Conservation (phyloP, 345 rosid genomes). For the Salix suchowensis region DNA sequence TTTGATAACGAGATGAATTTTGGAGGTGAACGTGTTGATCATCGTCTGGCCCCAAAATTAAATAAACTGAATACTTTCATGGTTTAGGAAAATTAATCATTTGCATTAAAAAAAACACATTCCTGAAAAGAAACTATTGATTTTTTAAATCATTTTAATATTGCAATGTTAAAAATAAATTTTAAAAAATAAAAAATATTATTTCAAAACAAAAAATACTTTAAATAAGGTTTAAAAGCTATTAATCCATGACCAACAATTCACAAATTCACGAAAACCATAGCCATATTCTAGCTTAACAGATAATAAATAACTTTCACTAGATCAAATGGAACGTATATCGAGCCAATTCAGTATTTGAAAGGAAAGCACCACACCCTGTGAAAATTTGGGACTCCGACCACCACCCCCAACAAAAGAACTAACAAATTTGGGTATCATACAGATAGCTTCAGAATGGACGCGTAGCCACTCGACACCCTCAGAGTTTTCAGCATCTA, state of each 20-base stretch:
- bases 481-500: background rate
- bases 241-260: background rate
- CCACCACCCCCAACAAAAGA: background rate
- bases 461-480: slow-evolving; percentile 9
- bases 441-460: background rate
- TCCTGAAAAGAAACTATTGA: too few relatives aligned
- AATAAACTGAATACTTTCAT: background rate
- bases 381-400: background rate
- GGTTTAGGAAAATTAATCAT: background rate
- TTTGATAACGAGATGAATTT: background rate
- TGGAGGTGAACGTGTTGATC: background rate
- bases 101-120: too few relatives aligned
- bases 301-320: background rate
- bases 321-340: background rate
- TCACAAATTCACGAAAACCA: background rate
- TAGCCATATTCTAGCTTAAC: background rate
- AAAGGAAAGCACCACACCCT: background rate
- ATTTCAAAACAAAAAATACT: too few relatives aligned
- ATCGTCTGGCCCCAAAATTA: background rate
- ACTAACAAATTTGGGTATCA: background rate
- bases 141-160: too few relatives aligned
- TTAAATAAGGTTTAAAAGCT: too few relatives aligned
- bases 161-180: too few relatives aligned
- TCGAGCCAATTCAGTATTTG: slow-evolving; percentile 4
- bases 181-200: too few relatives aligned